These are phyloP conservation scores for Trichoderma arundinaceum DNA, from an alignment of 2,329 filamentous ascomycete species.

Conservation along the genomic window DNA sequence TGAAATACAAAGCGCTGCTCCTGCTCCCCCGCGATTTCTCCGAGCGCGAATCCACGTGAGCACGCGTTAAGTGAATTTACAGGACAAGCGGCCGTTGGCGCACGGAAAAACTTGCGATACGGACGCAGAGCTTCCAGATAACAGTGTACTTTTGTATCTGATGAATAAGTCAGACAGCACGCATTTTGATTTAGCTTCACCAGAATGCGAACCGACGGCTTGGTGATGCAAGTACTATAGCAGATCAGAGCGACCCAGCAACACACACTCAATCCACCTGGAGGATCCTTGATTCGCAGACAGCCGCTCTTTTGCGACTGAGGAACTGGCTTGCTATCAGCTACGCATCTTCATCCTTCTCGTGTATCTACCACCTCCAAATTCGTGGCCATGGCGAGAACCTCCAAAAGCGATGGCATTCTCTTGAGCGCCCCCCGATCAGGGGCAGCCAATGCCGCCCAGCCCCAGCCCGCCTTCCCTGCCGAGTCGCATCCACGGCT, in stretches of 20 bases:
- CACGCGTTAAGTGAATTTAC: constrained; percentile 35
- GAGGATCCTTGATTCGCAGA: background rate
- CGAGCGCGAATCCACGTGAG: constrained; percentile 42
- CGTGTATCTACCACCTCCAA: background rate
- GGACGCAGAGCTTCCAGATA: constrained; percentile 5
- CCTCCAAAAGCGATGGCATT: constrained; percentile 3
- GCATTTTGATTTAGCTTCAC: background rate
- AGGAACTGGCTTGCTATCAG: background rate
- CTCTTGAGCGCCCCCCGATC: constrained; percentile 14
- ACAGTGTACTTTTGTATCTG: background rate
- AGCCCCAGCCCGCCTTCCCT: constrained; percentile 35
- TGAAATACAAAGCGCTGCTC: no score
- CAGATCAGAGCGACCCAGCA: background rate
- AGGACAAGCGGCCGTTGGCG: background rate
- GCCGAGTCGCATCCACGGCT: constrained; percentile 52
- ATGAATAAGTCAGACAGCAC: background rate
- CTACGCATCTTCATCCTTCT: background rate
- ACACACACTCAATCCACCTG: background rate
- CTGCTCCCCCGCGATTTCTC: background rate
- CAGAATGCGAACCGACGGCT: background rate
- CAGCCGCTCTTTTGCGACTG: background rate
- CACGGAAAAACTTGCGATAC: constrained; percentile 27
- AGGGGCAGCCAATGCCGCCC: background rate
- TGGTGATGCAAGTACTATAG: background rate
- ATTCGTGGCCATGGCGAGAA: constrained; percentile 15